Conservation (phyloP, 2,329 filamentous ascomycete genomes). For the Cladosporium phlei region DNA sequence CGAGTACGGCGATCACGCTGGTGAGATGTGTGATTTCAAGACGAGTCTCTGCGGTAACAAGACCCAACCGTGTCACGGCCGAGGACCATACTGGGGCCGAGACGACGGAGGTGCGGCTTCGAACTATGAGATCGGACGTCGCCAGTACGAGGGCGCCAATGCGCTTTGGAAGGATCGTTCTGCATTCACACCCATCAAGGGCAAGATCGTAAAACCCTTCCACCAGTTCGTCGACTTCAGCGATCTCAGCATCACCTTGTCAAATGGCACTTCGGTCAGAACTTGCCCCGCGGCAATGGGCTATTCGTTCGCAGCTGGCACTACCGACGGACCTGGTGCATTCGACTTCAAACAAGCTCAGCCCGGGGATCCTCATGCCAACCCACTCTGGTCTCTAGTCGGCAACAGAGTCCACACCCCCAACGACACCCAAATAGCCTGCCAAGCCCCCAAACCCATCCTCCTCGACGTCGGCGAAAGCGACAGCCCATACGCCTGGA, state of each 20-base stretch:
- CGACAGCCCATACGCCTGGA: constrained; percentile 75
- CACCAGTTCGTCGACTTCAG: constrained; percentile 83
- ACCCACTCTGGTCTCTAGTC: constrained; percentile 76
- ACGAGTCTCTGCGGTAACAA: constrained; percentile 80
- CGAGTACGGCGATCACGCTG: constrained; percentile 66
- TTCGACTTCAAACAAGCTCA: constrained; percentile 93
- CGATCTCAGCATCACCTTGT: constrained; percentile 65
- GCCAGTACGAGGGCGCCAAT: constrained; percentile 63
- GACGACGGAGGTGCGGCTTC: constrained; percentile 63
- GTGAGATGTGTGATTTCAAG: constrained; percentile 64
- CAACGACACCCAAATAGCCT: constrained; percentile 62
- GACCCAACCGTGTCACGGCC: constrained; percentile 66
- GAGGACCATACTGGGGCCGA: constrained; percentile 64
- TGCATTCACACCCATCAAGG: constrained; percentile 50
- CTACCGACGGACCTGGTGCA: constrained; percentile 81
- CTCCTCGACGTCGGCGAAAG: constrained; percentile 83
- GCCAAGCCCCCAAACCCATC: constrained; percentile 78
- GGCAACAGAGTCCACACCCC: constrained; percentile 68
- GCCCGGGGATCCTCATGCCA: constrained; percentile 65
- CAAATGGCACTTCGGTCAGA: constrained; percentile 63
- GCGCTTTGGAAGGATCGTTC: constrained; percentile 49
- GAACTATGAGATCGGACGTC: constrained; percentile 69
- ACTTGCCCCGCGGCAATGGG: constrained; percentile 87
- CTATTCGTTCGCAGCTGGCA: constrained; percentile 89
- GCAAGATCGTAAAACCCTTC: constrained; percentile 68